Evolutionary conservation across 2,329 filamentous ascomycete species (phyloP).

Genomic region (Chrysoporthe cubensis): DNA sequence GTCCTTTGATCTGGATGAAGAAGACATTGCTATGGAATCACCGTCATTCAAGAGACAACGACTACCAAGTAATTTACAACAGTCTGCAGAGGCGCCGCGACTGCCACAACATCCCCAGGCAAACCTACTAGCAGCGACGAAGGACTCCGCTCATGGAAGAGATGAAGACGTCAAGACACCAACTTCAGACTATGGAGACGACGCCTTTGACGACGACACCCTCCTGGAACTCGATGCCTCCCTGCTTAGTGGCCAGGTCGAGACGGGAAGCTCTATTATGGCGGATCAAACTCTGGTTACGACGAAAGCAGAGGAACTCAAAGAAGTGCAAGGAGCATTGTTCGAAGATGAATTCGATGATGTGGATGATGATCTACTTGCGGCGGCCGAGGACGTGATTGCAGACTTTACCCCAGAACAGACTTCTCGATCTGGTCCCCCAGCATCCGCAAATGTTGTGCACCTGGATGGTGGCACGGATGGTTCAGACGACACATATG

Average conservation of each 20-base stretch:
- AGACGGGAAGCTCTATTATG: slow-evolving; percentile 11
- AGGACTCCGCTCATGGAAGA: background rate
- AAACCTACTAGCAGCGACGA: slow-evolving; percentile 1
- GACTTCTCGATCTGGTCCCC: slow-evolving; percentile 25
- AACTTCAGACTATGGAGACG: slow-evolving; percentile 57
- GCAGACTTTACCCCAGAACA: slow-evolving; percentile 40
- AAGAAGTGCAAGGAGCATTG: slow-evolving; percentile 17
- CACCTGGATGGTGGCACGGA: slow-evolving; percentile 42
- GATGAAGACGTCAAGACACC: slow-evolving; percentile 4
- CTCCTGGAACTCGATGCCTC: slow-evolving; percentile 58
- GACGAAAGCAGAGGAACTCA: background rate
- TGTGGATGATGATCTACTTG: slow-evolving; percentile 64
- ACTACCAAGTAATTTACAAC: slow-evolving; percentile 24
- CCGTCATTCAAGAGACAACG: slow-evolving; percentile 50
- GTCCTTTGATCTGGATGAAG: slow-evolving; percentile 40
- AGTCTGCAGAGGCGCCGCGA: background rate
- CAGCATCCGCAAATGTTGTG: slow-evolving; percentile 32
- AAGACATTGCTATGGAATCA: slow-evolving; percentile 41
- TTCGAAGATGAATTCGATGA: slow-evolving; percentile 67
- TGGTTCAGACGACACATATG: slow-evolving; percentile 53
- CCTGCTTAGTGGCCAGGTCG: slow-evolving; percentile 38
- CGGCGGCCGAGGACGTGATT: slow-evolving; percentile 49
- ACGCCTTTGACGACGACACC: slow-evolving; percentile 63
- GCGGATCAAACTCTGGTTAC: slow-evolving; percentile 15
- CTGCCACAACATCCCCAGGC: slow-evolving; percentile 27